Base-by-base conservation (phyloP, 257 asterid species). In the Nicotiana tabacum region DNA sequence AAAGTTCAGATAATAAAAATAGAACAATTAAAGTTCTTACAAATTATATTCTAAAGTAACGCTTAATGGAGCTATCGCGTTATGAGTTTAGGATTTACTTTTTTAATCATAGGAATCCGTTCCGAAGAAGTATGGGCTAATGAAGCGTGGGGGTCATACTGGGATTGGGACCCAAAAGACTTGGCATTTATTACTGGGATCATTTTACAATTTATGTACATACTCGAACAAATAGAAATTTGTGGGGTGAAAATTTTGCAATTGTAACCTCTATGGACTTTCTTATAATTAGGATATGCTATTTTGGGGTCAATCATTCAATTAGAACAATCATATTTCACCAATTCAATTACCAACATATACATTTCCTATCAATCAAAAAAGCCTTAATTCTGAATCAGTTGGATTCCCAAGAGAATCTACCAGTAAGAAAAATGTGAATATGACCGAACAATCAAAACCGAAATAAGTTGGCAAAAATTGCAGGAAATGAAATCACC, bases 401-500 rank as follows among this genome's bases (percentile, higher is more conserved):
- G 79, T 53, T 48, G 39, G 57, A 48, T 30, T 74, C 39, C 7
- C 62, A 37, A 65, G 60, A 76, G 68, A 35, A 66, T 46, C 65
- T 58, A 55, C 62, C 66, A 72, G 77, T 37, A 21, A 81, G 39
- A 55, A 81, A 61, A 24, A 53, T 48, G 35, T 13, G 21, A 74
- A 27, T 74, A 46, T 9, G 35, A 27, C 39, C 13, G 24, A 51
- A 74, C 61, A 74, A 35, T 74, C 62, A 51, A 43, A 74, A 48
- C 39, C 3, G 2, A 43, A 74, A 48, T 74, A 48, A 48, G 61
- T 48, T 48, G 62, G 24, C 62, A 18, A 76, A 82, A 18, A 64
- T 65, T 9, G 37, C 68, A 29, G 53, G 35, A 78, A 81, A 86
- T 68, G 78, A 46, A 17, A 82, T 82, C 70, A 37, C 66, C 58